Base-by-base conservation (phyloP, 2,329 filamentous ascomycete species). In the Dothiorella sarmentorum region DNA sequence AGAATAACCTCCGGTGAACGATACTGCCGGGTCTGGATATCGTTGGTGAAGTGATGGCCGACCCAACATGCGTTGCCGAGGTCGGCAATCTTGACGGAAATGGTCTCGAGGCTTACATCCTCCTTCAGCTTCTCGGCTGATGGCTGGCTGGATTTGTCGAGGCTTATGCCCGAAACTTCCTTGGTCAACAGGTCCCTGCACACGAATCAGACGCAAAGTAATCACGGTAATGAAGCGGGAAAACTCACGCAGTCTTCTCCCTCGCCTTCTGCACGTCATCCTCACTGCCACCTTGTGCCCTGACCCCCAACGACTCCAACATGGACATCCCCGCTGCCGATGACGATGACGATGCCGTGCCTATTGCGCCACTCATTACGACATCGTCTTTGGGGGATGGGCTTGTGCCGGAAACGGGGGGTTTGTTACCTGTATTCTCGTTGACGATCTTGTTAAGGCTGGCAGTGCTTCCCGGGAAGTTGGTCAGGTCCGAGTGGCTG, bases 31-130 rank as follows among this genome's bases (percentile, higher is more conserved):
- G 94, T 99, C 73, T 99, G 94, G 68, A 99, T 99, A 72, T 99
- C 94, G 71, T 99, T 97, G 70, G 94, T 99, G 76, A 99, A 99
- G 75, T 99, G 94, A 72, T 99, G 94, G 64, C 91, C 91, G 26
- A 96, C 92, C 94, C 94, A 99, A 78, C 94, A 99, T 18, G 94
- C 94, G 72, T 99, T 99, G 61, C 94, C 94, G 58, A 99, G 80
- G 79, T 99, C 94, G 40, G 94, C 94, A 78, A 99, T 99, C 79
- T 99, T 99, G 73, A 99, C 94, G 31, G 93, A 97, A 67, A 99
- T 97, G 64, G 91, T 88, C 63, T 92, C 89, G 65, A 82, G 80
- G n/a, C 73, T 69, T 29, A 76, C 67, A 24, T 90, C 83, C 64
- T 86, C 84, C 63, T 79, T 78, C 66, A 81, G 78, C 74, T 89